These are phyloP conservation scores for Cladosporium phlei DNA, from an alignment of 2,329 filamentous ascomycete genomes.

Conservation along the genomic window DNA sequence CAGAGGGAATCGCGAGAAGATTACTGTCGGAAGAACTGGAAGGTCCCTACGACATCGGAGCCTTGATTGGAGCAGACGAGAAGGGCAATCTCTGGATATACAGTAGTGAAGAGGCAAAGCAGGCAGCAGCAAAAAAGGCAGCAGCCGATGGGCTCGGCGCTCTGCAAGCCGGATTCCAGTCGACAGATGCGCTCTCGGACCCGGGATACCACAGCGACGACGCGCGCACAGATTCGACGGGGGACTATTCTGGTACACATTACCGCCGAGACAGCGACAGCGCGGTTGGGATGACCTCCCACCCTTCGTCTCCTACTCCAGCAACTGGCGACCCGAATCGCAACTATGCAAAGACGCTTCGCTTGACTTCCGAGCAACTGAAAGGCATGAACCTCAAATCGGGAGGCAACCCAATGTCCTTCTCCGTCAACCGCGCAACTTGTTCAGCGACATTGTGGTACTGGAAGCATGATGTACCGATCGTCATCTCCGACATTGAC, in stretches of 20 bases:
- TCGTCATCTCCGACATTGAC: constrained; percentile 97
- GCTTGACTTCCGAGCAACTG: constrained; percentile 90
- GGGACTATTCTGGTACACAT: constrained; percentile 42
- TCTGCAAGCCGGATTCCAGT: constrained; percentile 51
- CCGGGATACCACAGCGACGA: constrained; percentile 94
- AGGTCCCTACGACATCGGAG: constrained; percentile 92
- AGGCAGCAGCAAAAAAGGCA: constrained; percentile 68
- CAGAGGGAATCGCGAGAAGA: constrained; percentile 88
- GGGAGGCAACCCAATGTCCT: constrained; percentile 90
- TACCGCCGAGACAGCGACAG: constrained; percentile 64
- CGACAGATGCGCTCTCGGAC: constrained; percentile 80
- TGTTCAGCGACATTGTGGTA: constrained; percentile 91
- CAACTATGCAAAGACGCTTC: constrained; percentile 94
- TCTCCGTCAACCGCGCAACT: constrained; percentile 91
- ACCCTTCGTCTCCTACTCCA: constrained; percentile 45
- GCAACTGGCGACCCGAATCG: constrained; percentile 62
- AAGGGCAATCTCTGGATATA: constrained; percentile 99
- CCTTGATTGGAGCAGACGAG: constrained; percentile 90
- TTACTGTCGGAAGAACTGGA: constrained; percentile 89
- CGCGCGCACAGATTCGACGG: constrained; percentile 52
- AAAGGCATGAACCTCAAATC: constrained; percentile 76
- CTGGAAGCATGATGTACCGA: constrained; percentile 85
- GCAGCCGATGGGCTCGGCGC: constrained; percentile 39
- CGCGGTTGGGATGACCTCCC: constrained; percentile 62
- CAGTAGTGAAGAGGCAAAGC: constrained; percentile 92